Conservation (phyloP, 2,329 filamentous ascomycete genomes). For the Emericellopsis cladophorae region DNA sequence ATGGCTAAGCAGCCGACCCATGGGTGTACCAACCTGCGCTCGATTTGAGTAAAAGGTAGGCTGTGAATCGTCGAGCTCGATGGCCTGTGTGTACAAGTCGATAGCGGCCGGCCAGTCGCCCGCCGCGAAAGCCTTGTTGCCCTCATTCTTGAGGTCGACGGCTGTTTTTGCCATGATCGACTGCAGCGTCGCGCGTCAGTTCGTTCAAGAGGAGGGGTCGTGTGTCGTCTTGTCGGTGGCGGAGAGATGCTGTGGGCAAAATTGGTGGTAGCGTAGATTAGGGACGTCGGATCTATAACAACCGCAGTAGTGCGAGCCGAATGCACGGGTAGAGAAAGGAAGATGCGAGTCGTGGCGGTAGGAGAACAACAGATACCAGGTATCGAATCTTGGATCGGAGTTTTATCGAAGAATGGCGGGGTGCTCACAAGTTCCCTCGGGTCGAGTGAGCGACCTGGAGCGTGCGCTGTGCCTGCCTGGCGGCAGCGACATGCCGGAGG, state of each 20-base stretch:
- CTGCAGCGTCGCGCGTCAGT: background rate
- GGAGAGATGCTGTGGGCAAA: no score
- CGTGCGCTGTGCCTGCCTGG: no score
- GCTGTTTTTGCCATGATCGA: constrained; percentile 48
- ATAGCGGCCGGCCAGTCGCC: constrained; percentile 80
- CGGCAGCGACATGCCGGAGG: no score
- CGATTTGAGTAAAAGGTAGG: constrained; percentile 90
- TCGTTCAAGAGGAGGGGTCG: background rate
- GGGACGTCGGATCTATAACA: background rate
- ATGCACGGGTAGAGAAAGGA: no score
- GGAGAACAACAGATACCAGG: no score
- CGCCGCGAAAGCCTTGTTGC: constrained; percentile 81
- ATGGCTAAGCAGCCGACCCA: constrained; percentile 4
- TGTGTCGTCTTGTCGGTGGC: background rate
- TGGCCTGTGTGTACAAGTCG: constrained; percentile 77
- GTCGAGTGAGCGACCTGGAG: no score
- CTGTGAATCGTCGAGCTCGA: constrained; percentile 69
- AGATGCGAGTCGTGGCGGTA: no score
- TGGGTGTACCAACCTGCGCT: constrained; percentile 58
- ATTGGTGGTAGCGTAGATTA: no score
- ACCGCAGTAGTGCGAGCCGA: no score
- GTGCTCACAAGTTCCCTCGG: no score
- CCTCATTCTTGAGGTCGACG: constrained; percentile 77
- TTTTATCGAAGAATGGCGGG: no score
- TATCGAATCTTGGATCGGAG: no score